phyloP scores from a whole-genome alignment of 2,329 filamentous ascomycete genomes.

The Ceratocystis variospora region DNA sequence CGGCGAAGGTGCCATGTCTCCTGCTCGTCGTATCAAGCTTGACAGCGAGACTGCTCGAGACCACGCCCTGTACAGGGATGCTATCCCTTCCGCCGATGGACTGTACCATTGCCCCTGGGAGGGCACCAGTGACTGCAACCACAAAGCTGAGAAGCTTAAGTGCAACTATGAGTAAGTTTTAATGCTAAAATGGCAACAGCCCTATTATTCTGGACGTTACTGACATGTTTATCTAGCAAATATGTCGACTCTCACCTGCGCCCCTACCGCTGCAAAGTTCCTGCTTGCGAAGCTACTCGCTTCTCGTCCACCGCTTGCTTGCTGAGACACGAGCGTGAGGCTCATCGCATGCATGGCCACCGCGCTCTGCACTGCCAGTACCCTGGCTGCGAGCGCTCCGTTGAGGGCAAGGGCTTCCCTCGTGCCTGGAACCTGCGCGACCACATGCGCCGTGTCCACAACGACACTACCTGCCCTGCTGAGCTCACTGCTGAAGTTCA shows the following conservation, averaged over 20 bases:
- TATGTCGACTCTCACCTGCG: constrained; percentile 94
- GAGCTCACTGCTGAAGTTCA: constrained; percentile 32
- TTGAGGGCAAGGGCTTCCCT: constrained; percentile 76
- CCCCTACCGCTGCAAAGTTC: constrained; percentile 86
- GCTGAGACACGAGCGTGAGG: constrained; percentile 87
- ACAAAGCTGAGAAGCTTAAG: constrained; percentile 91
- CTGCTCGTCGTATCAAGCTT: constrained; percentile 34
- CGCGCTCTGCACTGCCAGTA: constrained; percentile 86
- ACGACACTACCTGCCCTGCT: constrained; percentile 35
- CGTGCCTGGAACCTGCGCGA: constrained; percentile 92
- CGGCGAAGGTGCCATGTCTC: constrained; percentile 28
- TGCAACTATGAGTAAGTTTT: constrained; percentile 90
- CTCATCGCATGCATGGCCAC: constrained; percentile 89
- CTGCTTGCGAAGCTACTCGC: constrained; percentile 67
- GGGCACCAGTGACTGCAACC: constrained; percentile 57
- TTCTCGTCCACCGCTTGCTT: constrained; percentile 95
- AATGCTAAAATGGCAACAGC: too few relatives aligned
- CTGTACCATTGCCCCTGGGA: constrained; percentile 89
- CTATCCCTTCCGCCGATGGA: constrained; percentile 52
- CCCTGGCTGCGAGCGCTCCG: constrained; percentile 71
- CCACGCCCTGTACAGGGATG: constrained; percentile 59
- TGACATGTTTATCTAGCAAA: constrained; percentile 47
- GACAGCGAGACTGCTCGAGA: constrained; percentile 47
- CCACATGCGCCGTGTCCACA: constrained; percentile 93
- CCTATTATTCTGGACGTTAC: background rate